phyloP scores from a whole-genome alignment of 192 early-diverging fungal genomes.

The Backusella psychrophila region DNA sequence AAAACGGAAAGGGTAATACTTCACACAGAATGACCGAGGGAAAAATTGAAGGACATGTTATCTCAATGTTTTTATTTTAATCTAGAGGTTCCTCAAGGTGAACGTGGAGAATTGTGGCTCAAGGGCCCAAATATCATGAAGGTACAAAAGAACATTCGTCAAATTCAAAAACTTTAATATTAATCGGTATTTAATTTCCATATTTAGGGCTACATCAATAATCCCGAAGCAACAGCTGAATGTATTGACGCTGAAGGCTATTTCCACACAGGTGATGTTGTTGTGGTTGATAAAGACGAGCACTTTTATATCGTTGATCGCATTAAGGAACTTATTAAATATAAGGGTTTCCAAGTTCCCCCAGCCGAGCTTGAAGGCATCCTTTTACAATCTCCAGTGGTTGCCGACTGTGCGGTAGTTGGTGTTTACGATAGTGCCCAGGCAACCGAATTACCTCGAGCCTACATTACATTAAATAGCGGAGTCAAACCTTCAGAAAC shows the following conservation, averaged over 20 bases:
- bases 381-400: constrained; percentile 50
- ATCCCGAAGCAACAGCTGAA: constrained; percentile 66
- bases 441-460: constrained; percentile 76
- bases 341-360: constrained; percentile 78
- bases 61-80: neutral
- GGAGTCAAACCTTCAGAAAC: constrained; percentile 22
- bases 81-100: constrained; percentile 46
- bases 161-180: neutral
- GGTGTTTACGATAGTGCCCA: constrained; percentile 59
- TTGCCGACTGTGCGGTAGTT: constrained; percentile 74
- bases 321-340: constrained; percentile 90
- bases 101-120: constrained; percentile 83
- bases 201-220: constrained; percentile 71
- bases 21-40: neutral
- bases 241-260: constrained; percentile 76
- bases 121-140: constrained; percentile 79
- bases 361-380: constrained; percentile 84
- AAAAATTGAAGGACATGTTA: neutral
- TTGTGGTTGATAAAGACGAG: constrained; percentile 58
- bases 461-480: constrained; percentile 66
- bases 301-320: constrained; percentile 57
- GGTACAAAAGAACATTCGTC: neutral
- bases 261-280: constrained; percentile 86
- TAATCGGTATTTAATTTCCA: neutral
- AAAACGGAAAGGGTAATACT: constrained; percentile 52